Conservation (phyloP, 345 rosid genomes). For the Triadica sebifera region DNA sequence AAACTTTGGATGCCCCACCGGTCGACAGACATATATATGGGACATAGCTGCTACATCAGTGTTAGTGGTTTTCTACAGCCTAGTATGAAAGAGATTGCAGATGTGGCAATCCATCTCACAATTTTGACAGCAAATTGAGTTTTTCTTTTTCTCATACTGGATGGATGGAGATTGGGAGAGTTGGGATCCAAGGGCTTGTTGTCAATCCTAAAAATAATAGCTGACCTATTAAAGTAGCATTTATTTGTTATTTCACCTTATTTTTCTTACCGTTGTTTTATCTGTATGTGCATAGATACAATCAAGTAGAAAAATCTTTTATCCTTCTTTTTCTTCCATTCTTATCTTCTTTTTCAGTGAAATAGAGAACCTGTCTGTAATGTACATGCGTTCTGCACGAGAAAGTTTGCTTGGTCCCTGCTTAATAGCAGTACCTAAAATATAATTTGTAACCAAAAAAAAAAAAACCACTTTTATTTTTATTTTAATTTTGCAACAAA, state of each 20-base stretch:
- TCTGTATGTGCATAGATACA: neutral
- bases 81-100: slow-evolving; percentile 11
- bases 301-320: neutral
- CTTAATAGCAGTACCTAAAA: too few relatives aligned
- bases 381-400: too few relatives aligned
- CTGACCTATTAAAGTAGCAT: slow-evolving; percentile 13
- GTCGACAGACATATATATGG: slow-evolving; percentile 93
- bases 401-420: too few relatives aligned
- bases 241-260: neutral
- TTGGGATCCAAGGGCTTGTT: slow-evolving; percentile 3
- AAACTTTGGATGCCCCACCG: slow-evolving; percentile 66
- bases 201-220: slow-evolving; percentile 16
- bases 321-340: neutral
- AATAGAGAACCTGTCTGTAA: too few relatives aligned
- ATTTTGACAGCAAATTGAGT: slow-evolving; percentile 13
- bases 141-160: slow-evolving; percentile 5
- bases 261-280: neutral
- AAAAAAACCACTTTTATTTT: too few relatives aligned
- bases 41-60: slow-evolving; percentile 34
- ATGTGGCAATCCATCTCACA: slow-evolving; percentile 13
- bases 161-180: slow-evolving; percentile 6
- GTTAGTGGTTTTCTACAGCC: neutral
- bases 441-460: too few relatives aligned
- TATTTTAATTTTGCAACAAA: too few relatives aligned
- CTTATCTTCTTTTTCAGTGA: neutral